Evolutionary conservation across 768 basidiomycete species (phyloP), one percentile per base, ranked within the genome.

Genomic region (Suillus weaverae): DNA sequence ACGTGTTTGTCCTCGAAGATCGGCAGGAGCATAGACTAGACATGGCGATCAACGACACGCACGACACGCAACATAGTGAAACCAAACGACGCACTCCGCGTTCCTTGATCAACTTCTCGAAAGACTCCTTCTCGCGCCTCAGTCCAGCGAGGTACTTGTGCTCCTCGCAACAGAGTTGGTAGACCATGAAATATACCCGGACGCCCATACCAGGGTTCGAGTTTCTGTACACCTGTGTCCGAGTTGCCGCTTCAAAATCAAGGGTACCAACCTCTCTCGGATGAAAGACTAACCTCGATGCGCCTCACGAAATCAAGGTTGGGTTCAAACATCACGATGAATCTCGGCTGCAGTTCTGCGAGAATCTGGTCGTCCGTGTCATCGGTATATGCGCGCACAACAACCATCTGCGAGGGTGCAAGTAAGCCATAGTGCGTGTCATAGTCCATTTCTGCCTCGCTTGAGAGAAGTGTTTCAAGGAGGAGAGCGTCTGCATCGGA

Each of bases 301-400:
- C 97, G 85, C 33, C 97, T 83, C 43, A 98, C 86, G 70, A 98
- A 99, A 61, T 97, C 92, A 73, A 94, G 89, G 70, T 89, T 92
- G 3, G 97, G 95, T 72, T 99, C 97, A 68, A 91, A 95, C 91
- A 99, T 94, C 55, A 99, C 87, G 61, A 99, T 89, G 72, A 95
- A 99, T 67, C 89, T 87, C 2, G 97, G 97, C 65, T 90, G 83
- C 9, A 99, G 81, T 73, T 99, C 97, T 48, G 87, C 84, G 38
- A 99, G 80, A 59, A 98, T 79, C 46, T 88, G 84, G 74, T 99
- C 97, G 69, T 99, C 97, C 3, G 91, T 86, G 72, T 99, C 97
- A 54, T 95, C 95, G 0, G 91, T 89, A 72, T 95, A 99, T 1
- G 92, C 85, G 4, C 96, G 86, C 36, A 99, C 85, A 48, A 99